phyloP scores from a whole-genome alignment of 2,329 filamentous ascomycete species.

The Stagonosporopsis cucurbitacearum region DNA sequence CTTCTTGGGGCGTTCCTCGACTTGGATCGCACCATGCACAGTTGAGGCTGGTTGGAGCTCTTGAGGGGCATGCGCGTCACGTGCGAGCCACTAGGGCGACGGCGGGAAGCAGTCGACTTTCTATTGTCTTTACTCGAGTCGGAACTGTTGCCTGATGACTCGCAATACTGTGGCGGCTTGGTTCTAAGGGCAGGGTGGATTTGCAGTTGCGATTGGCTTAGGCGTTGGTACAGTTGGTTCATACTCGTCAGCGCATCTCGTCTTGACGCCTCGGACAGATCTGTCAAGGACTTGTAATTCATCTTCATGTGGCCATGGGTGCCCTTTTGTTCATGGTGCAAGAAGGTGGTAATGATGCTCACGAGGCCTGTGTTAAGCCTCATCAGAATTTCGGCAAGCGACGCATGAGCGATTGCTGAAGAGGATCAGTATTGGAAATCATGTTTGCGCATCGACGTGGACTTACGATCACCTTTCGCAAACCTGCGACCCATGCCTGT shows the following conservation, averaged over 20 bases:
- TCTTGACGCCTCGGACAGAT: conserved; percentile 54
- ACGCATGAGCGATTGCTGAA: conserved; percentile 54
- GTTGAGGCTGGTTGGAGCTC: conserved; percentile 43
- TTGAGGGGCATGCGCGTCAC: conserved; percentile 43
- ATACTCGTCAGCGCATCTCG: conserved; percentile 53
- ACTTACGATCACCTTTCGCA: conserved; percentile 54
- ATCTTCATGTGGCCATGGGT: conserved; percentile 40
- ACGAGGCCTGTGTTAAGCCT: conserved; percentile 57
- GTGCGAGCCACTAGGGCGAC: conserved; percentile 33
- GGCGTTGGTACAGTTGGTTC: conserved; percentile 48
- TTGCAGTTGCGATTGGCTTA: conserved; percentile 47
- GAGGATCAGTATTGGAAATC: background rate
- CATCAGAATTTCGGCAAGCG: conserved; percentile 55
- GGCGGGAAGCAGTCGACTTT: conserved; percentile 29
- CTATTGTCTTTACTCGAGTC: conserved; percentile 34
- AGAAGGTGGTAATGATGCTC: conserved; percentile 54
- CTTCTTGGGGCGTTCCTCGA: conserved; percentile 22
- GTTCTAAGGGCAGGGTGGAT: conserved; percentile 28
- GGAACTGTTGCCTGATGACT: conserved; percentile 16
- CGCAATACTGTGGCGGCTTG: conserved; percentile 12
- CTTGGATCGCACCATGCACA: conserved; percentile 47
- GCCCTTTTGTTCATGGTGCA: conserved; percentile 45
- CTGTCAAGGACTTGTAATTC: conserved; percentile 55
- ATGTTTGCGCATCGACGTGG: background rate
- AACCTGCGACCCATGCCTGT: conserved; percentile 46